Evolutionary conservation across 1,139 yeast species (phyloP).

Genomic region (Saccharomycopsis hybrid): DNA sequence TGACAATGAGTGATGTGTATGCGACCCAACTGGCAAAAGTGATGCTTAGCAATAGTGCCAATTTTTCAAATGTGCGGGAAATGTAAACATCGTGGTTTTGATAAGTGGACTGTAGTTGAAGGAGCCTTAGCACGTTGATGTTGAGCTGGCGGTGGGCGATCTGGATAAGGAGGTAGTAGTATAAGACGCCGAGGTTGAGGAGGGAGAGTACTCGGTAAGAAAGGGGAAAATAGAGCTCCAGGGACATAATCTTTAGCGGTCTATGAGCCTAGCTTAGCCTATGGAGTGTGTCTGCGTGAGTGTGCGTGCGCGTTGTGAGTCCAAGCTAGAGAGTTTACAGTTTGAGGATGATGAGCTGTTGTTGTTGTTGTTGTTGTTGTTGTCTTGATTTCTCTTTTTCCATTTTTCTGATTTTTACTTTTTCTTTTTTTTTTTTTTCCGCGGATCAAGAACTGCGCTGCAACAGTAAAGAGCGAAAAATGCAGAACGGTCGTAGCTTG

Average conservation of each 20-base stretch:
- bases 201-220: conserved; percentile 12
- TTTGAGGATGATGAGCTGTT: too few relatives aligned
- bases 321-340: too few relatives aligned
- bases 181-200: conserved; percentile 12
- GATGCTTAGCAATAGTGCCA: neutral
- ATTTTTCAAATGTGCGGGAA: neutral
- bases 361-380: too few relatives aligned
- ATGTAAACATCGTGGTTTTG: neutral
- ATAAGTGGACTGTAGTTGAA: conserved; percentile 4
- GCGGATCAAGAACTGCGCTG: too few relatives aligned
- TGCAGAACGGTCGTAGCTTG: too few relatives aligned
- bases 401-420: too few relatives aligned
- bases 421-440: too few relatives aligned
- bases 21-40: conserved; percentile 1
- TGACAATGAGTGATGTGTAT: neutral
- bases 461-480: too few relatives aligned
- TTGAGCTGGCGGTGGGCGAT: conserved; percentile 4
- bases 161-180: conserved; percentile 7
- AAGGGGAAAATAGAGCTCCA: conserved; percentile 4
- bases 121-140: conserved; percentile 9
- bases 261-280: neutral
- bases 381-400: too few relatives aligned
- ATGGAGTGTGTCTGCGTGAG: neutral
- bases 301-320: too few relatives aligned
- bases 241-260: neutral